Evolutionary conservation across 352 stramenopile genomes (phyloP).

Genomic region (Pseudoperonospora humuli): DNA sequence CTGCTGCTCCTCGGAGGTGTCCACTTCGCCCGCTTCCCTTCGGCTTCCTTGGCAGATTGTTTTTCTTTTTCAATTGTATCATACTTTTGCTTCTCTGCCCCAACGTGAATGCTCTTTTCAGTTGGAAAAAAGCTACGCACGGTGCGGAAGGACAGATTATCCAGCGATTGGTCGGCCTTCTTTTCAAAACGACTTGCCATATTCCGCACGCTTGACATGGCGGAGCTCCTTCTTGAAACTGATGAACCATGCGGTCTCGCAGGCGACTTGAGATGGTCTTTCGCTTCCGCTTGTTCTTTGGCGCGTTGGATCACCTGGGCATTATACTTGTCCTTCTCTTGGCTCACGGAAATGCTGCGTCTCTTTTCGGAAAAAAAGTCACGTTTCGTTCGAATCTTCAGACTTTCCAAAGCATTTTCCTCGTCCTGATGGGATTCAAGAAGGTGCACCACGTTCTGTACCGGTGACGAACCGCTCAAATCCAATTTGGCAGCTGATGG

Average conservation of each 20-base stretch:
- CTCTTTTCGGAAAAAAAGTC: constrained; percentile 42
- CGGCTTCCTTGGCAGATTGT: constrained; percentile 19
- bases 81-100: constrained; percentile 25
- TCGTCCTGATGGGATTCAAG: constrained; percentile 44
- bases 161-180: constrained; percentile 35
- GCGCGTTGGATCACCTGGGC: constrained; percentile 8
- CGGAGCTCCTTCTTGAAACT: constrained; percentile 14
- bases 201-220: constrained; percentile 31
- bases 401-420: constrained; percentile 33
- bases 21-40: constrained; percentile 13
- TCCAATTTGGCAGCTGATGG: constrained; percentile 26
- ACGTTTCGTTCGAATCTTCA: constrained; percentile 49
- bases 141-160: constrained; percentile 43
- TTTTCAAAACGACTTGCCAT: constrained; percentile 41
- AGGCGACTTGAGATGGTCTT: constrained; percentile 12
- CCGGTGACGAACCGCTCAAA: constrained; percentile 18
- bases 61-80: constrained; percentile 33
- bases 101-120: constrained; percentile 39
- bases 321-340: constrained; percentile 35
- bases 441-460: constrained; percentile 45
- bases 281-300: constrained; percentile 19
- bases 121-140: constrained; percentile 46
- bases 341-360: constrained; percentile 26
- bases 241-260: constrained; percentile 4
- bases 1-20: background rate